A percentile compares a stretch with the other conserved stretches of the same genome.
Evolutionary conservation across 2,329 filamentous ascomycete species (phyloP).

Genomic region (Phialemonium atrogriseum): DNA sequence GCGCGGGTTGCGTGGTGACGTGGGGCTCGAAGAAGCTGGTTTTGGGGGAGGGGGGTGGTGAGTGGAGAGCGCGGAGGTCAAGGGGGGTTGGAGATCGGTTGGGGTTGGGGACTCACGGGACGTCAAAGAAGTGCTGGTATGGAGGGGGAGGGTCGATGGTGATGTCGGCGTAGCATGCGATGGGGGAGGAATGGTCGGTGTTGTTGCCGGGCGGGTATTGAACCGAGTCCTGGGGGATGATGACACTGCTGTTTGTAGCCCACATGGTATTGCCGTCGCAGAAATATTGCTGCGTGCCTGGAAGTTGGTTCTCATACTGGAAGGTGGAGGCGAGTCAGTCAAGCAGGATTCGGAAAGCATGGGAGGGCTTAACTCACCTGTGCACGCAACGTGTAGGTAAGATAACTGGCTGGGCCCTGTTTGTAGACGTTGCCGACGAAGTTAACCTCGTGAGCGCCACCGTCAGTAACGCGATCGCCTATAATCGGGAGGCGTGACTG

Average conservation of each 20-base stretch:
- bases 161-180: slow-evolving; percentile 22
- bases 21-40: slow-evolving; percentile 20
- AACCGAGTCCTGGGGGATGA: slow-evolving; percentile 16
- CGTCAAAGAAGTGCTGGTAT: slow-evolving; percentile 21
- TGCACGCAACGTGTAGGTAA: slow-evolving; percentile 18
- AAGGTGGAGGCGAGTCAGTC: background rate
- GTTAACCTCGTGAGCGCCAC: slow-evolving; percentile 21
- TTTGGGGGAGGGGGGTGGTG: too few species aligned
- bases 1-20: slow-evolving; percentile 19
- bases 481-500: too few species aligned
- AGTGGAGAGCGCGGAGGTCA: too few species aligned
- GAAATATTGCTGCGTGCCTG: slow-evolving; percentile 23
- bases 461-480: slow-evolving; percentile 21
- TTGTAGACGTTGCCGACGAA: slow-evolving; percentile 26
- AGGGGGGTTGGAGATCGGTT: background rate
- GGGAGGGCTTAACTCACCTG: slow-evolving; percentile 6
- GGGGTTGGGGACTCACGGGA: slow-evolving; percentile 8
- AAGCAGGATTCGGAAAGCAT: background rate
- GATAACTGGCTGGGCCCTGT: slow-evolving; percentile 19
- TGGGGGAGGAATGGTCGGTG: slow-evolving; percentile 11
- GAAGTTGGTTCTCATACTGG: slow-evolving; percentile 21
- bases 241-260: slow-evolving; percentile 14
- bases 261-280: slow-evolving; percentile 24
- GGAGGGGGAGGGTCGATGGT: slow-evolving; percentile 16
- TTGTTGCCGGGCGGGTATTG: slow-evolving; percentile 15